These are phyloP conservation scores for Candida tunisiensis DNA, from an alignment of 1,139 yeast genomes.

Conservation along the genomic window DNA sequence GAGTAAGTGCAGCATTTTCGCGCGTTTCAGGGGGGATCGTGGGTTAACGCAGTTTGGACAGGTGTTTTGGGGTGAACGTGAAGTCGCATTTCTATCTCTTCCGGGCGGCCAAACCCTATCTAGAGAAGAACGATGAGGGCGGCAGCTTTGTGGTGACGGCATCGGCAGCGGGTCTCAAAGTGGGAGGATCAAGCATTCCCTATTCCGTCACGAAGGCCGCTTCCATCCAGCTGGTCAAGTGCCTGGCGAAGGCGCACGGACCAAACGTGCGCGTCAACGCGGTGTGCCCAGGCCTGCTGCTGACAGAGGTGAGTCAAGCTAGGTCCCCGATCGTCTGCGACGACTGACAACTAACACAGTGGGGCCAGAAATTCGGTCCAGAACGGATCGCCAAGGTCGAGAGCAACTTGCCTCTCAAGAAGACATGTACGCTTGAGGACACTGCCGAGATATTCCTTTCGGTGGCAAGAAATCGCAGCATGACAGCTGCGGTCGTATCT, in stretches of 20 bases:
- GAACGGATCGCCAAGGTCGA: constrained; percentile 13
- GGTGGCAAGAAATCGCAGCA: constrained; percentile 17
- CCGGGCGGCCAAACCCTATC: constrained; percentile 18
- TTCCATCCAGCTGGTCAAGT: constrained; percentile 20
- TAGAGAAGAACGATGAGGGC: constrained; percentile 19
- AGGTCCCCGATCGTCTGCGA: too few relatives aligned
- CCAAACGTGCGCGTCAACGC: constrained; percentile 23
- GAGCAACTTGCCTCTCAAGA: constrained; percentile 16
- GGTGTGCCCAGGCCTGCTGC: constrained; percentile 24
- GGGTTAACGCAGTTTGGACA: too few relatives aligned
- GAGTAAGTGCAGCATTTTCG: too few relatives aligned
- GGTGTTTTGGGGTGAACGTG: constrained; percentile 13
- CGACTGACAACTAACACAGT: constrained; percentile 4
- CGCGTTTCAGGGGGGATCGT: too few relatives aligned
- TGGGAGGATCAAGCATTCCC: constrained; percentile 23
- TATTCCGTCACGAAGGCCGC: constrained; percentile 25
- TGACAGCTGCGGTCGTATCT: constrained; percentile 21
- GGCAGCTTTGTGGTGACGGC: constrained; percentile 23
- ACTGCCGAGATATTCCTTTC: constrained; percentile 19
- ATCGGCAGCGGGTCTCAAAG: constrained; percentile 22
- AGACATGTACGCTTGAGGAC: constrained; percentile 18
- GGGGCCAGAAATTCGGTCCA: constrained; percentile 22
- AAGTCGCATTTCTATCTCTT: constrained; percentile 22
- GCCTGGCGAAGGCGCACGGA: constrained; percentile 23
- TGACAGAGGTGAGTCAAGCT: constrained; percentile 16